Percentiles rank a stretch among this genome's conserved stretches.
Evolutionary conservation across 805 yeast species (phyloP).

Genomic region (Zygotorulaspora florentina): DNA sequence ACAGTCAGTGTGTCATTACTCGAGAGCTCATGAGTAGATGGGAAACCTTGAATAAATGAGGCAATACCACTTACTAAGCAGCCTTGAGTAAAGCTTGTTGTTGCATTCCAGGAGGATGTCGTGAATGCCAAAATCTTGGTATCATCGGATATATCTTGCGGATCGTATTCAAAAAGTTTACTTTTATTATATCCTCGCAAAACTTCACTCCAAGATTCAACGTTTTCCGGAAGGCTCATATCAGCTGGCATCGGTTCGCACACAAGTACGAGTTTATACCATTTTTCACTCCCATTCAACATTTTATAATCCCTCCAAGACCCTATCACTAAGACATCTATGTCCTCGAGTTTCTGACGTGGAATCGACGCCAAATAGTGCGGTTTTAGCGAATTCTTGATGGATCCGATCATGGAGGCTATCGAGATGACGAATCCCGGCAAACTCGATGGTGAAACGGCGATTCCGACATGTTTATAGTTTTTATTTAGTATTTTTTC

Average conservation of each 20-base stretch:
- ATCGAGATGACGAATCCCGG: conserved; percentile 40
- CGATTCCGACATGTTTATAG: conserved; percentile 29
- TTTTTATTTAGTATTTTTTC: conserved; percentile 10
- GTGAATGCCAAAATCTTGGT: conserved; percentile 34
- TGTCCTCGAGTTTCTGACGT: conserved; percentile 20
- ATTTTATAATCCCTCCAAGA: conserved; percentile 24
- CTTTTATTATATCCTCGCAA: conserved; percentile 12
- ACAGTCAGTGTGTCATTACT: conserved; percentile 31
- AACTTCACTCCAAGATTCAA: conserved; percentile 28
- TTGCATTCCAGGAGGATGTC: conserved; percentile 21
- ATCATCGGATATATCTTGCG: conserved; percentile 35
- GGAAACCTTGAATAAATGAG: conserved; percentile 39
- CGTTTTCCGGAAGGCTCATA: conserved; percentile 5
- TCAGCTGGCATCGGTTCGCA: conserved; percentile 17
- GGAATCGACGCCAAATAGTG: conserved; percentile 39
- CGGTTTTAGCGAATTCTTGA: conserved; percentile 37
- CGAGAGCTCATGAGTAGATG: conserved; percentile 37
- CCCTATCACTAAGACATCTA: conserved; percentile 35
- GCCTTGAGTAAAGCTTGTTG: conserved; percentile 44
- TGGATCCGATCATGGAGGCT: conserved; percentile 41
- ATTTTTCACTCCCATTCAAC: conserved; percentile 25
- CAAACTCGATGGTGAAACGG: conserved; percentile 26
- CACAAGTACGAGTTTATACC: conserved; percentile 35
- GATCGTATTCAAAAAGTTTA: conserved; percentile 28
- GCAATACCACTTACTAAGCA: conserved; percentile 53